These are phyloP conservation scores for Dimargaris cristalligena DNA, from an alignment of 192 early-diverging fungal genomes.

Conservation along the genomic window DNA sequence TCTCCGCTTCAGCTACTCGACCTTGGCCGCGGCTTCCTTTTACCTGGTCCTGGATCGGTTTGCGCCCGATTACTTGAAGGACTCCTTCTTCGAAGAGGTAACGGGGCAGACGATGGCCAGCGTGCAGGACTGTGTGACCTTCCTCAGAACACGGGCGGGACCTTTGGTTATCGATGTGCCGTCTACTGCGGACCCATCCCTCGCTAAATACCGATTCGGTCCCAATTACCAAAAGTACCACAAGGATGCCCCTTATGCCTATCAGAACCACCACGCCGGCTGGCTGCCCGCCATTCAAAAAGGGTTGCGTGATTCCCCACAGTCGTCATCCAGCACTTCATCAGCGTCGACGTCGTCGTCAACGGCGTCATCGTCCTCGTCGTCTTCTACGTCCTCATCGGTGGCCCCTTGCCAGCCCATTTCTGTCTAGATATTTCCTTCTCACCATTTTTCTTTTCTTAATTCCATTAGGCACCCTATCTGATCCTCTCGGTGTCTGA, in stretches of 20 bases:
- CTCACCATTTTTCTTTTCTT: too few species aligned
- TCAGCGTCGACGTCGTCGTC: too few species aligned
- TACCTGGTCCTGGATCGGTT: slow-evolving; percentile 14
- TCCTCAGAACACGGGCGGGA: neutral
- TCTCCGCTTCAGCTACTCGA: slow-evolving; percentile 17
- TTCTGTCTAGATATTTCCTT: too few species aligned
- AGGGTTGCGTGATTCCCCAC: too few species aligned
- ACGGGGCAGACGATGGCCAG: neutral
- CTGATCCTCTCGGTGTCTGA: too few species aligned
- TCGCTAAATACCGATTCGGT: neutral
- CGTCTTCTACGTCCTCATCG: too few species aligned
- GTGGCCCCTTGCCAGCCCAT: too few species aligned
- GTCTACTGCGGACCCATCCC: too few species aligned
- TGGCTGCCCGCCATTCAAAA: slow-evolving; percentile 9
- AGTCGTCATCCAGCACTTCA: too few species aligned
- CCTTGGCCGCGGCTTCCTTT: slow-evolving; percentile 28
- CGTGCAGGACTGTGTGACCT: neutral
- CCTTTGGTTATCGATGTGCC: neutral
- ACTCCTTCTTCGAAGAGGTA: neutral
- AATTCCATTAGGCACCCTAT: too few species aligned
- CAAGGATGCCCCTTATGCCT: neutral
- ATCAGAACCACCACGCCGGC: slow-evolving; percentile 3
- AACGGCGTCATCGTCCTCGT: too few species aligned
- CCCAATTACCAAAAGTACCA: slow-evolving; percentile 5
- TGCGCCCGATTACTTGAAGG: neutral